Conservation (phyloP, 2,329 filamentous ascomycete species). For the Stachybotrys echinatus region DNA sequence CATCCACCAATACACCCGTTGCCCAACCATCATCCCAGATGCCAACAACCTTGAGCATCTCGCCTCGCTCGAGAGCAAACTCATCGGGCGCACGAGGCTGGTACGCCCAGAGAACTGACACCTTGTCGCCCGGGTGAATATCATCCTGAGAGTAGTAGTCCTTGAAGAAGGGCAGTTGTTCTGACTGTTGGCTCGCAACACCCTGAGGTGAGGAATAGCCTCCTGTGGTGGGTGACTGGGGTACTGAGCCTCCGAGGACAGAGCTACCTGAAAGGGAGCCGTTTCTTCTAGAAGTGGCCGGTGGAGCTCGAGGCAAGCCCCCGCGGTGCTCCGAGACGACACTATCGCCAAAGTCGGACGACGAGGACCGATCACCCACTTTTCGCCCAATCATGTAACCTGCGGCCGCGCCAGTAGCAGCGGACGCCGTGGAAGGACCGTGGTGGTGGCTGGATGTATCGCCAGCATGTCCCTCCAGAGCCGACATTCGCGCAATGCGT, state of each 20-base stretch:
- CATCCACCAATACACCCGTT: constrained; percentile 78
- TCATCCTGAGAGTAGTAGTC: constrained; percentile 98
- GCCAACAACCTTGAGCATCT: constrained; percentile 96
- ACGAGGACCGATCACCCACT: constrained; percentile 51
- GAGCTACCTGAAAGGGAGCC: constrained; percentile 89
- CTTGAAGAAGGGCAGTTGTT: constrained; percentile 94
- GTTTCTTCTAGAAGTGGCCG: constrained; percentile 59
- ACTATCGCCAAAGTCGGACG: constrained; percentile 66
- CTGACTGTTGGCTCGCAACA: constrained; percentile 82
- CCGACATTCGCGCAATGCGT: constrained; percentile 92
- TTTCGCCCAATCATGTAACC: constrained; percentile 41
- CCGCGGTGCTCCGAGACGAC: constrained; percentile 60
- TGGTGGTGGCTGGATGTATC: constrained; percentile 50
- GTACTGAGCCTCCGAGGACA: constrained; percentile 63
- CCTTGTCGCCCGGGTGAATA: constrained; percentile 84
- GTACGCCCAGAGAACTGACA: constrained; percentile 93
- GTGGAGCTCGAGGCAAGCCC: constrained; percentile 53
- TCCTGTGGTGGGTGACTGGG: constrained; percentile 66
- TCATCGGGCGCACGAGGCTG: constrained; percentile 91
- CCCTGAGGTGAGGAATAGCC: constrained; percentile 82
- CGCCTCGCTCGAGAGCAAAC: constrained; percentile 86
- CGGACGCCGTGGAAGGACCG: constrained; percentile 24
- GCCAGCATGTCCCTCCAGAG: constrained; percentile 70
- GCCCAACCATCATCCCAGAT: constrained; percentile 99
- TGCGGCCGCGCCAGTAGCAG: constrained; percentile 40